Conservation (phyloP, 140 eudicot species). For the Bidens hawaiensis region DNA sequence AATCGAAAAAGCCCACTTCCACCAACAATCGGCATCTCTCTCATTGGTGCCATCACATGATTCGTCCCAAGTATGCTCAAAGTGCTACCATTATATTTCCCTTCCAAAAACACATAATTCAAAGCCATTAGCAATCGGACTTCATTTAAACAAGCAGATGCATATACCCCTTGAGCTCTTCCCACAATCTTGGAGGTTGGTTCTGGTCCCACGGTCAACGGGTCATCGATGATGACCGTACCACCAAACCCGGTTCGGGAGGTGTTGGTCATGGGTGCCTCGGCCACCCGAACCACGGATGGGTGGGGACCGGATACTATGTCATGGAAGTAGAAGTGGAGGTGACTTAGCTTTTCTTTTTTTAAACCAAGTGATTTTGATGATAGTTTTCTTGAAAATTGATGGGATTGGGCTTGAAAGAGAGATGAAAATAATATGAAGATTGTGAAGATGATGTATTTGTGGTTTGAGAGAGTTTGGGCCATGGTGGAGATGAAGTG, state of each 20-base stretch:
- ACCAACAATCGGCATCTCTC: conserved; percentile 37
- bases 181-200: conserved; percentile 44
- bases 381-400: conserved; percentile 31
- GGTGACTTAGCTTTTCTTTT: conserved; percentile 32
- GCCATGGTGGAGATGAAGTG: conserved; percentile 13
- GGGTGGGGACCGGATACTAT: conserved; percentile 27
- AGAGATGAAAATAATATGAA: conserved; percentile 2
- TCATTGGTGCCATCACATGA: conserved; percentile 6
- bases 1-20: conserved; percentile 37
- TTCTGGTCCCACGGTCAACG: conserved; percentile 44
- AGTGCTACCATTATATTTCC: conserved; percentile 37
- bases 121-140: conserved; percentile 22
- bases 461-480: conserved; percentile 2
- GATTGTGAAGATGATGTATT: conserved; percentile 1
- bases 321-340: conserved; percentile 60
- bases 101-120: conserved; percentile 29
- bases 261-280: conserved; percentile 8
- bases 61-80: conserved; percentile 26
- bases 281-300: conserved; percentile 28
- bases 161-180: conserved; percentile 54
- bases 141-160: conserved; percentile 19
- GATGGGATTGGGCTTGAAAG: conserved; percentile 26
- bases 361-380: conserved; percentile 23
- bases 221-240: conserved; percentile 33
- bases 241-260: conserved; percentile 34